Percentiles rank a stretch among this genome's conserved stretches.
These are phyloP conservation scores for Gillenia trifoliata DNA, from an alignment of 306 rosid genomes.

Conservation along the genomic window DNA sequence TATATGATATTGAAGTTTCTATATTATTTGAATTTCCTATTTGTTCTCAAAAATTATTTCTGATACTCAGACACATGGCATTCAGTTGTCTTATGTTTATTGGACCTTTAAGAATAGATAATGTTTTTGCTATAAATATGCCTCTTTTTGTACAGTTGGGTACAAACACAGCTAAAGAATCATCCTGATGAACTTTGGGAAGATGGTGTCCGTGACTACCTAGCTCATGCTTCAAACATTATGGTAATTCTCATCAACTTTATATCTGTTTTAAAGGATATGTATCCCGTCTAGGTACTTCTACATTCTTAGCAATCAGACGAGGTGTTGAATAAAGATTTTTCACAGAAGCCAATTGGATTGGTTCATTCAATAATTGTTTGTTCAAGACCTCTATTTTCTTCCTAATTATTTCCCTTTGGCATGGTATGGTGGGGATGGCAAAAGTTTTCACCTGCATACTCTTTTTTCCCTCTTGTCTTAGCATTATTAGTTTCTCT, in stretches of 20 bases:
- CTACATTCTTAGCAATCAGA: background rate
- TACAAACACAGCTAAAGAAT: constrained; percentile 76
- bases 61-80: background rate
- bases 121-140: constrained; percentile 1
- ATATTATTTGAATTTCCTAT: background rate
- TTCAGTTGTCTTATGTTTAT: constrained; percentile 1
- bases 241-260: constrained; percentile 49
- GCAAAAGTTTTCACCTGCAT: background rate
- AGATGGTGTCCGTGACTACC: constrained; percentile 85
- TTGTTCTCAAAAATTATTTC: background rate
- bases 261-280: constrained; percentile 6
- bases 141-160: constrained; percentile 65
- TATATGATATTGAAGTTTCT: constrained; percentile 11
- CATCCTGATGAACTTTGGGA: constrained; percentile 99
- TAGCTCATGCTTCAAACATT: constrained; percentile 74
- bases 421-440: background rate
- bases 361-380: background rate
- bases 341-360: background rate
- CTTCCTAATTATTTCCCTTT: background rate
- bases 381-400: background rate
- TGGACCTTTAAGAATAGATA: background rate
- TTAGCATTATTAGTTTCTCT: background rate
- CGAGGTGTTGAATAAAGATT: background rate
- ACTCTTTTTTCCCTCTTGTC: background rate
- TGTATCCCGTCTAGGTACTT: background rate